Conservation (phyloP, 345 rosid genomes). For the Eucalyptus shirleyi region DNA sequence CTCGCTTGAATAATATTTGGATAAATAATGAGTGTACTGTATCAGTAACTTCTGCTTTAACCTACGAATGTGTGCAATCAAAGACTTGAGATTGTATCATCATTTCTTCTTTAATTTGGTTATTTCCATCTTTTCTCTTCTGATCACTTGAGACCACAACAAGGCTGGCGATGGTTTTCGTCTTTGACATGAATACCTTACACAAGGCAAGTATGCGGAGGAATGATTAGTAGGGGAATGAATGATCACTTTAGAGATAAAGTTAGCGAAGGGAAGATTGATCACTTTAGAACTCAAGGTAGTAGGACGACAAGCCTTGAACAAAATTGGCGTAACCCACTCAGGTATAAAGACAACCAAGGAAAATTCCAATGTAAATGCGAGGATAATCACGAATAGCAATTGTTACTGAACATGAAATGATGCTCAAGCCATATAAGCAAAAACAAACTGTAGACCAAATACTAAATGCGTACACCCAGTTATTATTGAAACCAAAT, state of each 20-base stretch:
- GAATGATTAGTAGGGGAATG: neutral
- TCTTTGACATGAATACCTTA: neutral
- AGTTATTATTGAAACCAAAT: neutral
- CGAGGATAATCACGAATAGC: neutral
- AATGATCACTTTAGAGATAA: neutral
- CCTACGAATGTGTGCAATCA: neutral
- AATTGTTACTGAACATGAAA: neutral
- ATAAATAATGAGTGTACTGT: neutral
- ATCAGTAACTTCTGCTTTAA: neutral
- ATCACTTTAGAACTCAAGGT: neutral
- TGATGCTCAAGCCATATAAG: neutral
- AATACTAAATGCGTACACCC: neutral
- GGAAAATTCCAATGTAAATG: neutral
- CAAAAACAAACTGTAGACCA: neutral
- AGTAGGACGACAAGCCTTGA: neutral
- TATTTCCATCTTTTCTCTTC: neutral
- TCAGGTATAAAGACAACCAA: neutral
- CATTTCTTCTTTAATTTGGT: neutral
- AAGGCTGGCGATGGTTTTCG: neutral
- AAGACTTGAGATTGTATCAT: neutral
- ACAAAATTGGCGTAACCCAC: neutral
- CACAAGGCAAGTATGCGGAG: neutral
- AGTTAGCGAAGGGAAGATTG: neutral
- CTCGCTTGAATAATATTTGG: neutral
- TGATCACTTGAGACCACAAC: neutral